Conservation (phyloP, 345 rosid species). For the Punica granatum region DNA sequence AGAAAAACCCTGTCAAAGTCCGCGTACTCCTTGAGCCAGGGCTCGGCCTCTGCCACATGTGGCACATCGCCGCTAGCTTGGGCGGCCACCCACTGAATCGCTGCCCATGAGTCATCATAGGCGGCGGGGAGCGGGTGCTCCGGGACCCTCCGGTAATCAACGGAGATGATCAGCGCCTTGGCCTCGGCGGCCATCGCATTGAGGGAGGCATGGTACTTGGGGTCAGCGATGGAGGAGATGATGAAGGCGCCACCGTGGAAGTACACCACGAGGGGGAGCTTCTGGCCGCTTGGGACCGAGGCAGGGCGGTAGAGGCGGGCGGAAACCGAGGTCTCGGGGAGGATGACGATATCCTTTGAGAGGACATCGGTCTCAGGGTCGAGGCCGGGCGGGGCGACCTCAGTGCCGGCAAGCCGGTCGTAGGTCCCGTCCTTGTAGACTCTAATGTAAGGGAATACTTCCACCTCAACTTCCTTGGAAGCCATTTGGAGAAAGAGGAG, state of each 20-base stretch:
- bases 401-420: conserved; percentile 54
- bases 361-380: conserved; percentile 45
- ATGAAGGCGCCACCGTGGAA: conserved; percentile 85
- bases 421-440: conserved; percentile 49
- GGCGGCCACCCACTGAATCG: conserved; percentile 46
- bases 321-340: conserved; percentile 37
- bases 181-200: conserved; percentile 54
- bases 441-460: conserved; percentile 52
- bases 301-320: conserved; percentile 61
- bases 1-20: conserved; percentile 40
- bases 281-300: conserved; percentile 10
- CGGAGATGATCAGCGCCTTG: conserved; percentile 46
- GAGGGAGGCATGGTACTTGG: conserved; percentile 53
- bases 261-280: conserved; percentile 64
- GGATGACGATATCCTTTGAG: conserved; percentile 54
- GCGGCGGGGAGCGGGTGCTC: conserved; percentile 66
- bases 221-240: conserved; percentile 42
- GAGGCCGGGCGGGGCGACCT: conserved; percentile 40
- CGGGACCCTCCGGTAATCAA: conserved; percentile 65
- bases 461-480: conserved; percentile 27
- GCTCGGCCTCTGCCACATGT: conserved; percentile 1
- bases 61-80: conserved; percentile 8
- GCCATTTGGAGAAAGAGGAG: conserved; percentile 26
- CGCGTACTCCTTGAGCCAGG: conserved; percentile 48
- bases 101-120: conserved; percentile 67